Percentiles rank a stretch among this genome's conserved stretches.
Evolutionary conservation across 768 basidiomycete species (phyloP).

Genomic region (Clitopilus passeckerianus): DNA sequence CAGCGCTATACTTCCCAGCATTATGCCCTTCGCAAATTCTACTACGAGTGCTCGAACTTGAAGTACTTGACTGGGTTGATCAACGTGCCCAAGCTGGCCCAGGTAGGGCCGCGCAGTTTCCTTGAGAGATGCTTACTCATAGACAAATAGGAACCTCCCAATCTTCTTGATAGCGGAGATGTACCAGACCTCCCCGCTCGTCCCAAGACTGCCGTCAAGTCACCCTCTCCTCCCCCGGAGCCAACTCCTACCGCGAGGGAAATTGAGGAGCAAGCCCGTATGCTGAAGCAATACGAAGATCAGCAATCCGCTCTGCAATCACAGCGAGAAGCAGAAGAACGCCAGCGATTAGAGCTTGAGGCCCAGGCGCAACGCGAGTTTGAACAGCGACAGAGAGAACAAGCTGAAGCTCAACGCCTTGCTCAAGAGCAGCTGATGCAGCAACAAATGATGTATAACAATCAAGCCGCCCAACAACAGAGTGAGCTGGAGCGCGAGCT

Average conservation of each 20-base stretch:
- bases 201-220: constrained; percentile 53
- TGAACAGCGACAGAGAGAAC: constrained; percentile 81
- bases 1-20: constrained; percentile 90
- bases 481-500: constrained; percentile 87
- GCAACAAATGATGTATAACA: constrained; percentile 78
- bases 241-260: constrained; percentile 67
- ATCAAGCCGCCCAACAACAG: constrained; percentile 66
- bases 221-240: constrained; percentile 65
- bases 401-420: constrained; percentile 80
- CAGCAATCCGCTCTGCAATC: constrained; percentile 87
- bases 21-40: constrained; percentile 91
- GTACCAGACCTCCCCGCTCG: constrained; percentile 87
- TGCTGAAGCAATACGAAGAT: constrained; percentile 95
- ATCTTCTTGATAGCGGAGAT: constrained; percentile 75
- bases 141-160: constrained; percentile 83
- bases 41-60: constrained; percentile 98
- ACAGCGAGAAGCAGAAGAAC: constrained; percentile 80
- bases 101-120: constrained; percentile 40
- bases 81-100: constrained; percentile 96
- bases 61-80: constrained; percentile 97
- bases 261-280: constrained; percentile 86
- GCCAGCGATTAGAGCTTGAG: constrained; percentile 70
- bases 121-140: neutral
- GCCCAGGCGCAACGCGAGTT: constrained; percentile 82
- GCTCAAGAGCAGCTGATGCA: constrained; percentile 90